Evolutionary conservation across 306 rosid genomes (phyloP), one percentile per base, ranked within the genome.

Genomic region (Hippophae rhamnoides): DNA sequence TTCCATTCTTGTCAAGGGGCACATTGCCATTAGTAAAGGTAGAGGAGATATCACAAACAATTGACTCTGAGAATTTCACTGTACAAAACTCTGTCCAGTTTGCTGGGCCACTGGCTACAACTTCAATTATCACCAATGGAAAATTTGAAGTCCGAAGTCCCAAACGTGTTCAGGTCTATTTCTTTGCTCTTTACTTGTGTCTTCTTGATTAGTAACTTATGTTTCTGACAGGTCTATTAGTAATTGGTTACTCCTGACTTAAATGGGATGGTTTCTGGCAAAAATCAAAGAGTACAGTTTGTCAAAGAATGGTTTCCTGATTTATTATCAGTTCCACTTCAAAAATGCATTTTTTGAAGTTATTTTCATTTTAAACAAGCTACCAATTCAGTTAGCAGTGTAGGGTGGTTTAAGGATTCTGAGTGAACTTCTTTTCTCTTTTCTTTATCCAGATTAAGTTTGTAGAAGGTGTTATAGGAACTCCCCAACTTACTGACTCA

Each of bases 401-500:
- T 31, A 31, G 38, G 38, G 38, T 2, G 38, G 38, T 31, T 31
- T 31, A 31, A 31, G 67, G 61, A 61, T 62, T 71, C 43, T 45
- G 55, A 53, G 54, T 7, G 55, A 65, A 43, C 43, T 10, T 3
- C 49, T 43, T 43, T 48, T 69, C 2, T 27, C 47, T 56, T 25
- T 23, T 38, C 27, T 55, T 26, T 53, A 3, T 81, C 52, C 81
- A 87, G 96, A 79, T 92, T 58, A 85, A 82, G 76, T 83, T 88
- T 44, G 88, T 87, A 11, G 88, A 88, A 80, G 96, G 99, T 13
- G 56, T 92, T 57, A 84, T 92, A 13, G 95, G 95, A 44, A 92
- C 96, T 6, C 99, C 99, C 25, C 96, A 92, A 55, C 72, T 92
- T 54, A 92, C 95, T 10, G 96, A 92, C 74, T 92, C 93, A 0